These are phyloP conservation scores for Schizosaccharomyces versatilis DNA, from an alignment of 1,139 yeast genomes.

Conservation along the genomic window DNA sequence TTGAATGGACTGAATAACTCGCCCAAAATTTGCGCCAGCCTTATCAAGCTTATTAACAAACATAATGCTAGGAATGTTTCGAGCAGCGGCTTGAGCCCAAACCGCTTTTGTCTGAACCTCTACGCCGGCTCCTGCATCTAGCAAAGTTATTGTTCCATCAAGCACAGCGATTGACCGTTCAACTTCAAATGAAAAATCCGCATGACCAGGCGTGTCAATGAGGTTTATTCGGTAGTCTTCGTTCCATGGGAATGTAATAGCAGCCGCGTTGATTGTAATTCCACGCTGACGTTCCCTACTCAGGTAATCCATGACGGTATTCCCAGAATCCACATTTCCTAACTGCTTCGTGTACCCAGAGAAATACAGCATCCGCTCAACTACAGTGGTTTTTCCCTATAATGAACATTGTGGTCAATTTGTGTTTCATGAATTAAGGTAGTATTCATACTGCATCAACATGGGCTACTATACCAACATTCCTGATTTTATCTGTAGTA, in stretches of 20 bases:
- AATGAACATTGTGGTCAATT: constrained; percentile 19
- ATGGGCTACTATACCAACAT: constrained; percentile 64
- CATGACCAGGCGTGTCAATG: constrained; percentile 96
- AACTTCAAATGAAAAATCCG: constrained; percentile 90
- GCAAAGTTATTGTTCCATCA: constrained; percentile 79
- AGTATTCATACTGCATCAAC: constrained; percentile 34
- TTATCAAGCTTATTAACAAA: constrained; percentile 91
- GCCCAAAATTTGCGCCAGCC: constrained; percentile 80
- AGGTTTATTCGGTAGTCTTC: constrained; percentile 38
- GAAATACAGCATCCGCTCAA: constrained; percentile 76
- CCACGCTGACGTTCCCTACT: constrained; percentile 86
- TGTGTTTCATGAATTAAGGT: background rate
- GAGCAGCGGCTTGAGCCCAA: constrained; percentile 48
- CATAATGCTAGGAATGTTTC: constrained; percentile 46
- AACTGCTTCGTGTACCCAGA: constrained; percentile 60
- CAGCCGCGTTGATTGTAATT: constrained; percentile 90
- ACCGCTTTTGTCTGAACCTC: constrained; percentile 96
- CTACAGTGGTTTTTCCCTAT: constrained; percentile 80
- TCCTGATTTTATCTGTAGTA: constrained; percentile 22
- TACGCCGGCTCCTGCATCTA: constrained; percentile 94
- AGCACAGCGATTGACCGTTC: constrained; percentile 68
- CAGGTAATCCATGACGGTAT: constrained; percentile 79
- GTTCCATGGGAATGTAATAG: constrained; percentile 79
- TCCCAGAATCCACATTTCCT: constrained; percentile 90
- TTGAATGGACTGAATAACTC: constrained; percentile 74